These are phyloP conservation scores for Trichocladium uniseriatum DNA, from an alignment of 495 filamentous ascomycete genomes.

Conservation along the genomic window DNA sequence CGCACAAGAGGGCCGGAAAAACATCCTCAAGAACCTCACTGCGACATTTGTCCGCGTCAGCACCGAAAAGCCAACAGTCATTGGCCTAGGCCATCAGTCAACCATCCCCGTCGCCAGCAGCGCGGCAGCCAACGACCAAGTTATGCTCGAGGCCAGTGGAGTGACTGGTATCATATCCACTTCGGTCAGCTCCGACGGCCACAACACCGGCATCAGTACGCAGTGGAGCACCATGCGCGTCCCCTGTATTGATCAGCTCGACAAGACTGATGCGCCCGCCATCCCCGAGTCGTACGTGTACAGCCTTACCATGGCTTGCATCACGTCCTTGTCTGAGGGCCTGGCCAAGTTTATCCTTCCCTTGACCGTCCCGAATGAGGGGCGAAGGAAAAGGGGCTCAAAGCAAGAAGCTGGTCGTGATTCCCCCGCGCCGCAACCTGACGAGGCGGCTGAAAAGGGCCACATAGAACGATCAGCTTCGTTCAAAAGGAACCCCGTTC, in stretches of 20 bases:
- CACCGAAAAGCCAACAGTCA: constrained; percentile 77
- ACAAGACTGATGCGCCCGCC: constrained; percentile 75
- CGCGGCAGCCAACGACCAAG: constrained; percentile 57
- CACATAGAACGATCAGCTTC: constrained; percentile 37
- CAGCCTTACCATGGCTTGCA: constrained; percentile 76
- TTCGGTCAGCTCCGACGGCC: constrained; percentile 54
- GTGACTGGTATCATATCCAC: constrained; percentile 80
- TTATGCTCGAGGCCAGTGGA: constrained; percentile 76
- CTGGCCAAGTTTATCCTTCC: constrained; percentile 89
- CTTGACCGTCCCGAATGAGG: constrained; percentile 63
- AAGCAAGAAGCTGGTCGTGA: constrained; percentile 37
- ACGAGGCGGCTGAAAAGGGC: constrained; percentile 29
- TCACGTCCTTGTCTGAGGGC: constrained; percentile 79
- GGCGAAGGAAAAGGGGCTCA: constrained; percentile 40
- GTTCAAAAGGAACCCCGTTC: constrained; percentile 53
- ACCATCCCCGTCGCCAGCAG: constrained; percentile 53
- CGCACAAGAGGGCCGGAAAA: constrained; percentile 57
- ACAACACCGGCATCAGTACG: constrained; percentile 68
- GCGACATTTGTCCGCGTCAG: constrained; percentile 78
- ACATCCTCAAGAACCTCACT: constrained; percentile 71
- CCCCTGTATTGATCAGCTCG: constrained; percentile 86
- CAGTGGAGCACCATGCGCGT: constrained; percentile 86
- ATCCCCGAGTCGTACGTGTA: constrained; percentile 93
- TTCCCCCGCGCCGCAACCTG: constrained; percentile 31
- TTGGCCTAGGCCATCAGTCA: constrained; percentile 80